Base-by-base conservation (phyloP, 345 rosid species). In the Clausena lansium region DNA sequence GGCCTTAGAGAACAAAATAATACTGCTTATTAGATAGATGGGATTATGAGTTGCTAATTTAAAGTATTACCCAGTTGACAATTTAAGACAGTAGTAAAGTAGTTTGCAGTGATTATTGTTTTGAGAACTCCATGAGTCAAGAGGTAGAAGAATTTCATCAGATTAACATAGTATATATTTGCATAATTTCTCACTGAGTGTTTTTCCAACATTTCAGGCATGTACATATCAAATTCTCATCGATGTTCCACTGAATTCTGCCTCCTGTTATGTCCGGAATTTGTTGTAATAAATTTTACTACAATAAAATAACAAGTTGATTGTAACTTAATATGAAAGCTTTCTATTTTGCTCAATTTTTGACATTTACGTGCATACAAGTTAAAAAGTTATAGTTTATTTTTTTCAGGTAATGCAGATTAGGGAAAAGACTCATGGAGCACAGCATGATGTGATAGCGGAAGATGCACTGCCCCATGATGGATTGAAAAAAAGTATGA, bases 371-470 rank as follows among this genome's bases (percentile, higher is more conserved):
- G 33, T 64, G 75, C 81, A 45, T 32, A 66, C 77, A 50, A 39
- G 47, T 9, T 39, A 39, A 39, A n/a, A 75, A 67, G 24, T 69
- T 78, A 28, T 39, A 27, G 24, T 77, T 66, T n/a, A 57, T 36
- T 78, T 64, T 75, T 77, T 54, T 61, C 88, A 91, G 95, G 88
- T 81, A 50, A 78, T 70, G 74, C 91, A 88, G 84, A 77, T 82
- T 78, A 81, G 67, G 77, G 90, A 85, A 76, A 82, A 83, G 76
- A 64, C 79, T 61, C 79, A 70, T 80, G 84, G 81, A 73, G 60
- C 70, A 7, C 79, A 80, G 58, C 71, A 78, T 45, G 85, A 81
- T 82, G 75, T 80, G 41, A 76, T 76, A 76, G 85, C 66, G 68
- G 86, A 84, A 75, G 85, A 76, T 81, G 80, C 75, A 52, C 19